Base-by-base conservation (phyloP, 495 filamentous ascomycete species). In the Gamarada debralockiae region DNA sequence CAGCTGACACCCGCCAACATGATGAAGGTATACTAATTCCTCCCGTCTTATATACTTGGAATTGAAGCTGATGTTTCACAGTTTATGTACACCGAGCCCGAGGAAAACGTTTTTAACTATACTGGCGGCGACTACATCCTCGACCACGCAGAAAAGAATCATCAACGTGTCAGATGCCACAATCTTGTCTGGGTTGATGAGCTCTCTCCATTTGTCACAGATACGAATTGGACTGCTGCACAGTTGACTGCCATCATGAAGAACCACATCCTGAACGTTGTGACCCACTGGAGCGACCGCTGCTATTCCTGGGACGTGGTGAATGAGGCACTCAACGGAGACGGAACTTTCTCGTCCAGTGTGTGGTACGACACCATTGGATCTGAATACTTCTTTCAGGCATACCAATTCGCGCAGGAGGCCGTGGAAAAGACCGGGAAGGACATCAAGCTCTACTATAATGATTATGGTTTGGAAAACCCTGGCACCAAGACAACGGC, bases 301-400 rank as follows among this genome's bases (percentile, higher is more conserved):
- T 81, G 73, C 64, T 64, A 71, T 39, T 49, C 57, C 31, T 70
- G 60, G 60, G 84, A 88, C 60, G 85, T 89, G 0, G 73, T 86
- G 15, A 88, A 88, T 67, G 84, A 89, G 64, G 79, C 80, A 27
- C 78, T 87, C 55, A 77, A 83, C 54, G 85, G 88, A 44, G 78
- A 84, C 58, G 85, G 82, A 27, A 73, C 73, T n/a, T 79, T 78
- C 56, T 77, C 83, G 44, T 50, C 70, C 48, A 74, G 63, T 43
- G 67, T 78, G 42, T 84, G 84, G 68, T 80, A 73, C 69, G 68
- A 73, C 22, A 70, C 79, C 12, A 59, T 84, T 21, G 81, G 81
- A 9, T 72, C 77, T 47, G 73, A 77, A 49, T 87, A 73, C 62
- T 72, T 84, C 54, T 67, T 67, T 13, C 77, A 83, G 39, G 81